Base-by-base conservation (phyloP, 352 stramenopile genomes). In the Plasmopara viticola region DNA sequence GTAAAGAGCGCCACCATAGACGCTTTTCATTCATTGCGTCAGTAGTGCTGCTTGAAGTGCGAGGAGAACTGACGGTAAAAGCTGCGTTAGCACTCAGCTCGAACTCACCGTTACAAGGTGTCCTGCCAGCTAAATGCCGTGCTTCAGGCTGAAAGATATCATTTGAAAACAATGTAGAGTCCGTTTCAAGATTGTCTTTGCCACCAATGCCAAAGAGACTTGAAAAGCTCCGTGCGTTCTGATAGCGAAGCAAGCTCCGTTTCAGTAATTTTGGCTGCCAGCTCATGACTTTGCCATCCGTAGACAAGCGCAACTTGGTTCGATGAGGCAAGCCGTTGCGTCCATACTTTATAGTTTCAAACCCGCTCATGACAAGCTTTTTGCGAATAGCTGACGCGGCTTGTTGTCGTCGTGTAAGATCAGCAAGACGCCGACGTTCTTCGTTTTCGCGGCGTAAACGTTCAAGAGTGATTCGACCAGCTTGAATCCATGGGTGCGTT, bases 191-290 rank as follows among this genome's bases (percentile, higher is more conserved):
- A 40, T 31, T 56, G 31, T 66, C 47, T 10, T 80, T 72, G 30
- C 67, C 69, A 5, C 60, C 56, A 25, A 66, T 56, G 15, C 73
- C 73, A 55, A 90, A 87, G 9, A 90, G 64, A 44, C 66, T 84
- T 13, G 75, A 80, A 46, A 90, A 72, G 33, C 66, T 79, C 9
- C 75, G 75, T 31, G 78, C 74, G 30, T 87, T 90, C 47, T 86
- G 76, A 51, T 84, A 90, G 4, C 78, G 75, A 9, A 90, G 56
- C 20, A 88, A 58, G 0, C 78, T 68, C 10, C 76, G 72, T 51
- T 90, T 90, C n/a, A 87, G 55, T 13, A 88, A 51, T 51, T 91
- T 90, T 0, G 78, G 75, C 56, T 86, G 74, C 83, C 83, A 94
- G 44, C 68, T 82, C 20, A 94, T 54, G 12, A 73, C 72, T 56